Evolutionary conservation across 805 yeast species (phyloP), one percentile per base, ranked within the genome.

Genomic region (Yarrowia porcina): DNA sequence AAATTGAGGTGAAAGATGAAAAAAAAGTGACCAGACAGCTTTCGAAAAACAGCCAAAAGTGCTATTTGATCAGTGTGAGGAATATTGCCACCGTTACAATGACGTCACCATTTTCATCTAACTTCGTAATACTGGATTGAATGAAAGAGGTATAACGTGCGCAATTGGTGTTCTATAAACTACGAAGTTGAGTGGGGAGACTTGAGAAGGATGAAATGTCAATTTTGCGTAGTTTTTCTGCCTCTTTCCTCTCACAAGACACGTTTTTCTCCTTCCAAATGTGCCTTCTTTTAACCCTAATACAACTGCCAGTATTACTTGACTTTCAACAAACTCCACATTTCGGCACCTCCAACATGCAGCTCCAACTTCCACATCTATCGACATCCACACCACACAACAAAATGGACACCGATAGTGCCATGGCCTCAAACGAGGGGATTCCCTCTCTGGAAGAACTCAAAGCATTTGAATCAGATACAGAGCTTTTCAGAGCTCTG

Each of bases 351-450:
- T 41, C 13, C 30, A 41, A 9, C 10, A 41, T 41, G 45, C 30
- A 23, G 27, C 17, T 41, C 12, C 18, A 23, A 13, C 12, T 12
- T 8, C 8, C 45, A 11, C 52, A 25, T 41, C 17, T 9, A 21
- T 20, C 18, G 1, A 49, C 30, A 23, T 17, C 25, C 13, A 23
- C 32, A 49, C 44, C 7, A 33, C 36, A 33, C 21, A n/a, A 32
- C 56, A 21, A 25, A 23, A 52, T 52, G 59, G 59, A 52, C 23
- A 36, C 44, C 11, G 59, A 52, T 8, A 49, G 28, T 12, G 23
- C 39, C 3, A 52, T 36, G 44, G n/a, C 42, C 13, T 17, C 33
- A 32, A 35, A 13, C 13, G 33, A 27, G 33, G 59, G 44, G 2
- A 25, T 36, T 21, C 59, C 38, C 2, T 20, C 28, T 8, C 33